Evolutionary conservation across 495 filamentous ascomycete species (phyloP).

Genomic region (Durotheca rogersii): DNA sequence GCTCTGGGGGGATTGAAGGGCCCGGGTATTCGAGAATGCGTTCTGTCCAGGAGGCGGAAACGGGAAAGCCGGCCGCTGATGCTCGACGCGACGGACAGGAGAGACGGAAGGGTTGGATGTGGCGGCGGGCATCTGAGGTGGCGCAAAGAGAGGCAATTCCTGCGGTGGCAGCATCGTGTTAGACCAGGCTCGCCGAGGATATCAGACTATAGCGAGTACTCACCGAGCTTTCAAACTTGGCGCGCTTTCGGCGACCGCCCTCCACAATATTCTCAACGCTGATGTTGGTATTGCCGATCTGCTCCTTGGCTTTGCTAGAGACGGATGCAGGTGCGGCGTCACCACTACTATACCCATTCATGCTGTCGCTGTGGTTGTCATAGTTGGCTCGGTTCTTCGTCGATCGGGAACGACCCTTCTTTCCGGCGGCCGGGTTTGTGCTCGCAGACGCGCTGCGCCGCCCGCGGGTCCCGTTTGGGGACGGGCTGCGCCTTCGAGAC

Average conservation of each 20-base stretch:
- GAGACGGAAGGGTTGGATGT: slow-evolving; percentile 91
- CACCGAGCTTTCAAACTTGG: slow-evolving; percentile 97
- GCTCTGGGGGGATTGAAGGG: slow-evolving; percentile 76
- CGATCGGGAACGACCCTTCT: slow-evolving; percentile 67
- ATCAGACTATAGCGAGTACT: slow-evolving; percentile 43
- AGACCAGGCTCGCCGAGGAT: slow-evolving; percentile 18
- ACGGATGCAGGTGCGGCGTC: slow-evolving; percentile 73
- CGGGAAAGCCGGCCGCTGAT: slow-evolving; percentile 60
- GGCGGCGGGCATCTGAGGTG: slow-evolving; percentile 84
- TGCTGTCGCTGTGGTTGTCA: slow-evolving; percentile 61
- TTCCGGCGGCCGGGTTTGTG: slow-evolving; percentile 46
- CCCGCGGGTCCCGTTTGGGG: slow-evolving; percentile 69
- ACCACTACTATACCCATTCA: slow-evolving; percentile 75
- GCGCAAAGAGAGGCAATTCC: slow-evolving; percentile 94
- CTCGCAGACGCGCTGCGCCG: slow-evolving; percentile 75
- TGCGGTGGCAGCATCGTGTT: slow-evolving; percentile 40
- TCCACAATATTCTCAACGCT: slow-evolving; percentile 97
- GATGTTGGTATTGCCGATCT: slow-evolving; percentile 90
- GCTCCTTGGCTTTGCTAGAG: slow-evolving; percentile 74
- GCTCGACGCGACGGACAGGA: slow-evolving; percentile 72
- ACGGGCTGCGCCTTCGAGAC: slow-evolving; percentile 77
- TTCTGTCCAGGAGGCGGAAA: slow-evolving; percentile 71
- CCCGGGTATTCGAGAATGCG: slow-evolving; percentile 68
- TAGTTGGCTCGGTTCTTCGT: slow-evolving; percentile 71
- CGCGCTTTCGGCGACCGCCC: slow-evolving; percentile 89